Evolutionary conservation across 2,329 filamentous ascomycete species (phyloP), one percentile per base, ranked within the genome.

Genomic region (Lasiodiplodia gonubiensis): DNA sequence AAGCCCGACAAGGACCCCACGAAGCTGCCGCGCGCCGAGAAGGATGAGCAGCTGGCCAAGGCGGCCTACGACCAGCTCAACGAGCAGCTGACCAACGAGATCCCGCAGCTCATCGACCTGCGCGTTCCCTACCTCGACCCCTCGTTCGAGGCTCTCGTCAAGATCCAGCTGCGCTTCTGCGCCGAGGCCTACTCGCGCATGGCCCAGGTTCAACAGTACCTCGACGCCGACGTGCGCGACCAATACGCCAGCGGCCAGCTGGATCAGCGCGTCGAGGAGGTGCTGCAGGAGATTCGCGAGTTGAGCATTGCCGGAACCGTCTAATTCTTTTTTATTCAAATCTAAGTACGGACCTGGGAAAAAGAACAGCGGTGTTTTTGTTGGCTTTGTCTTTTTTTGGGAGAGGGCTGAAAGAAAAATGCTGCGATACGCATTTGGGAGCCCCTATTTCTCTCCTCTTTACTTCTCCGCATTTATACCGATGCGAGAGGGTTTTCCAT

Each of bases 1-100:
- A 98, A 99, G 84, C 95, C 95, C 55, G 95, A 99, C 85, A 99
- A 99, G 85, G 95, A 99, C 77, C 92, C 93, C 16, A 94, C 92
- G 64, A 99, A 98, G 83, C 88, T 99, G 66, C 95, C 96, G 1
- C 92, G 94, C 67, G 92, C 94, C 27, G 95, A 99, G 79, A 96
- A 96, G 84, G 96, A 99, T 81, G 90, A 93, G 79, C 94, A 98
- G 73, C 93, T 97, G 87, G 93, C 94, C 71, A 94, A 92, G 80
- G 89, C 88, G 67, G 92, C 93, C 11, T 99, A 99, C 83, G 95
- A 99, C 79, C 92, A 97, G 81, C 86, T 99, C 73, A 99, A 99
- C 81, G 94, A 98, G 75, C 96, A 98, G 80, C 87, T 99, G 64
- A 96, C 92, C 74, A 90, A 88, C 66, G 95, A 99, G 82, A 82